A percentile compares a stretch with the other conserved stretches of the same genome.
Evolutionary conservation across 116 monocot species (phyloP).

Genomic region (Posidonia oceanica): DNA sequence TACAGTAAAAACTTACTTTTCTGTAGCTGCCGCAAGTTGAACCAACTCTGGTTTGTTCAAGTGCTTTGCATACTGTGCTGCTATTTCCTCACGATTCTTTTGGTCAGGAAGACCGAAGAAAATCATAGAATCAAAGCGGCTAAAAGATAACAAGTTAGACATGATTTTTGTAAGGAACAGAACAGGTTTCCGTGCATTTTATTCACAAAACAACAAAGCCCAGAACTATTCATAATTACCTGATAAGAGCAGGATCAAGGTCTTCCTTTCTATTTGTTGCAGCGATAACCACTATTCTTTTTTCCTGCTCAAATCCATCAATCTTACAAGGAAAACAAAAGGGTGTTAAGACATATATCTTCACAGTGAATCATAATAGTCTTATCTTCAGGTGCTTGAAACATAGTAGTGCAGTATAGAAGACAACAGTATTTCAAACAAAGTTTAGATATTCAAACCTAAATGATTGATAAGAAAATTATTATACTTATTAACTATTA

Average conservation of each 20-base stretch:
- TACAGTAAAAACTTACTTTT: slow-evolving; percentile 30
- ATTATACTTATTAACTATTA: too few species aligned
- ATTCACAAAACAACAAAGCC: not conserved
- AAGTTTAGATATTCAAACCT: too few species aligned
- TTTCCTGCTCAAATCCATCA: slow-evolving; percentile 99
- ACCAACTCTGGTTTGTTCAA: slow-evolving; percentile 50
- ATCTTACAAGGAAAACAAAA: slow-evolving; percentile 34
- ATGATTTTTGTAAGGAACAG: not conserved
- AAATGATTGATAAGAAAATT: too few species aligned
- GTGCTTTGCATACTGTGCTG: slow-evolving; percentile 90
- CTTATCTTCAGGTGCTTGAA: too few species aligned
- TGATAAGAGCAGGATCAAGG: slow-evolving; percentile 98
- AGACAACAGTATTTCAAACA: too few species aligned
- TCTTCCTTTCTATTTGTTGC: slow-evolving; percentile 99
- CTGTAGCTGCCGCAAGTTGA: slow-evolving; percentile 50
- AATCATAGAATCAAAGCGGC: slow-evolving; percentile 96
- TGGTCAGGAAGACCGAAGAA: slow-evolving; percentile 74
- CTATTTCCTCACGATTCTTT: slow-evolving; percentile 64
- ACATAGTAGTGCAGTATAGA: too few species aligned
- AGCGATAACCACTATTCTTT: slow-evolving; percentile 77
- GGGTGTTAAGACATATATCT: not conserved
- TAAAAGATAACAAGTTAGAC: slow-evolving; percentile 17
- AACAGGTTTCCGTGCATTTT: too few species aligned
- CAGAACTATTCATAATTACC: slow-evolving; percentile 22
- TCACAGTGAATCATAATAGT: not conserved